These are phyloP conservation scores for Eutypa lata DNA, from an alignment of 2,329 filamentous ascomycete genomes.

Conservation along the genomic window DNA sequence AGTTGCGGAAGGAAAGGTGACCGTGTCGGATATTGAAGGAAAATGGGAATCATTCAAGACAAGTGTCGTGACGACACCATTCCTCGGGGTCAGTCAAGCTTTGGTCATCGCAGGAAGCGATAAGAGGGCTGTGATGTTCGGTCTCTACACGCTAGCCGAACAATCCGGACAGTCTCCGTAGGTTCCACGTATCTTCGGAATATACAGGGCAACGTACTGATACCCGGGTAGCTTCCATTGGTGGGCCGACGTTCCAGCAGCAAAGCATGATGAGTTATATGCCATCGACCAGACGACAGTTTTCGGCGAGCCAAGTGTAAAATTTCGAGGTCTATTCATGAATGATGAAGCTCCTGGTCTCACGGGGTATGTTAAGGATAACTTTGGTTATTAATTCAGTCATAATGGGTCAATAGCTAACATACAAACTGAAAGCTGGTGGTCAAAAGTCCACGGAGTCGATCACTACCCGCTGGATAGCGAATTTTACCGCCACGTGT, in stretches of 20 bases:
- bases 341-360: constrained; percentile 61
- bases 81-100: constrained; percentile 40
- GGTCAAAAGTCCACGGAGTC: constrained; percentile 48
- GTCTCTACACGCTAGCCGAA: constrained; percentile 57
- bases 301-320: constrained; percentile 53
- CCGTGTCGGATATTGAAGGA: constrained; percentile 45
- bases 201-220: not conserved
- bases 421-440: constrained; percentile 37
- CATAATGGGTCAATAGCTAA: not conserved
- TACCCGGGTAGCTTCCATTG: constrained; percentile 46
- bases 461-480: constrained; percentile 45
- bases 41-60: constrained; percentile 58
- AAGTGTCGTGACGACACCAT: constrained; percentile 43
- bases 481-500: constrained; percentile 59
- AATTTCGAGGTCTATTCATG: constrained; percentile 60
- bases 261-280: constrained; percentile 46
- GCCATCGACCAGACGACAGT: constrained; percentile 43
- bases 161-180: constrained; percentile 60
- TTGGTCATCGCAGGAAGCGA: constrained; percentile 57
- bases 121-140: constrained; percentile 57
- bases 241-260: constrained; percentile 55
- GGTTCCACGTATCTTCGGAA: constrained; percentile 1
- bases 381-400: not conserved
- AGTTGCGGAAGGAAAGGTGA: constrained; percentile 41
- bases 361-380: constrained; percentile 15